Evolutionary conservation across 768 basidiomycete species (phyloP), one percentile per base, ranked within the genome.

Genomic region (Xanthoconium purpureum): DNA sequence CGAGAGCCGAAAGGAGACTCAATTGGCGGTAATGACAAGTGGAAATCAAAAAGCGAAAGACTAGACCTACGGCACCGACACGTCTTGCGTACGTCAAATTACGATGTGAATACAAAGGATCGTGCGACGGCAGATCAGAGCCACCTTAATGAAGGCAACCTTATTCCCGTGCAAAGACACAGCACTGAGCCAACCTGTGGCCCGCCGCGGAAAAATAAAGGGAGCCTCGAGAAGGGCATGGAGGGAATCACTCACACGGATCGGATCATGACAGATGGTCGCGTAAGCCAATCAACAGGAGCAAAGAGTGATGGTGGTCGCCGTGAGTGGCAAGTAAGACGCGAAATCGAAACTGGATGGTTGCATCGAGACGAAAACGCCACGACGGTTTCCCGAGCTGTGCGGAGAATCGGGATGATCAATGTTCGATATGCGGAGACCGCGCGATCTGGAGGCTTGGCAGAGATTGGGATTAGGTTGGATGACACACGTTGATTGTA

Each of bases 1-100:
- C 36, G 55, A 59, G 50, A 58, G 50, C 51, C 42, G 12, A 35
- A 50, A 47, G 44, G 45, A 49, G 33, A 47, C 50, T 59, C 32
- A 37, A 42, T 32, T 46, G 15, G 36, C 64, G 61, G 61, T 66
- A 61, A 65, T 66, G 58, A 64, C 38, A 29, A 10, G 62, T 57
- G 65, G 60, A 66, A 36, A 65, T 60, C 61, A 63, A 63, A 33
- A 63, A 42, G 57, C 43, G 63, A 64, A 45, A 47, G 53, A 61
- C 13, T 1, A 42, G 39, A 28, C 18, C 54, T 18, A 67, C 64
- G 64, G 64, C 62, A 56, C 64, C 64, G 64, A 64, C 54, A 61
- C 56, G 65, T 64, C 55, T 66, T 6, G 55, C 60, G 64, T 66
- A 66, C 64, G 65, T 66, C 61, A 66, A 60, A 60, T 66, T 52